Base-by-base conservation (phyloP, 108 stramenopile genomes). In the Fistulifera solaris region DNA sequence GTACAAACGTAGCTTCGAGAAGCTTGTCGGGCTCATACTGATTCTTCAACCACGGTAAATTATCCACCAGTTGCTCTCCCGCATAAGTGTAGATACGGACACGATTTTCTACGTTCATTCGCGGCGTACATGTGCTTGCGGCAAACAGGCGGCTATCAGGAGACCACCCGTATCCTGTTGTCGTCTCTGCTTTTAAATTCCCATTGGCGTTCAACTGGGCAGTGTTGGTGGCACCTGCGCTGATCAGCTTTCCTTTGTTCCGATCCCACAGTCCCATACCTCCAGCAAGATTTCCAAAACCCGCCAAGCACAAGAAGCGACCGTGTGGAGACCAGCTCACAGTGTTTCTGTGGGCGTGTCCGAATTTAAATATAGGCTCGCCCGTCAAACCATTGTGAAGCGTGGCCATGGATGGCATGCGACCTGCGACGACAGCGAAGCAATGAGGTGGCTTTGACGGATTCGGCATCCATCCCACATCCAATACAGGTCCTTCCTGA, bases 61-160 rank as follows among this genome's bases (percentile, higher is more conserved):
- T 71, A 14, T 48, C 51, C 14, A 57, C 54, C 44, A 85, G 46
- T 67, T 79, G 62, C 22, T 67, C 60, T 44, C 94, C 94, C 58
- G 89, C 85, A 70, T 93, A 95, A 19, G 76, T 73, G 68, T 84
- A 89, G 0, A 96, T 27, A 52, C 81, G 67, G 2, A 94, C 75
- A 28, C 93, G 93, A 74, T 97, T 97, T 61, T 96, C 96, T 13
- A 99, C 98, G 76, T 97, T 97, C 96, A 97, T 97, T 7, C 96
- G 81, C 5, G 98, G 98, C 38, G 87, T 87, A 2, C 92, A 90
- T 10, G 98, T 97, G 15, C 81, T 79, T 19, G 88, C 87, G 44
- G 89, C 26, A 52, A 97, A 94, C 25, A 80, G 80, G 13, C 98
- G 72, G 27, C 85, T 81, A 62, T 92, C 88, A 15, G 98, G 96